Percentiles rank a stretch among this genome's conserved stretches.
Conservation (phyloP, 225 moss, liverwort and hornwort species). For the Physcomitrium patens region DNA sequence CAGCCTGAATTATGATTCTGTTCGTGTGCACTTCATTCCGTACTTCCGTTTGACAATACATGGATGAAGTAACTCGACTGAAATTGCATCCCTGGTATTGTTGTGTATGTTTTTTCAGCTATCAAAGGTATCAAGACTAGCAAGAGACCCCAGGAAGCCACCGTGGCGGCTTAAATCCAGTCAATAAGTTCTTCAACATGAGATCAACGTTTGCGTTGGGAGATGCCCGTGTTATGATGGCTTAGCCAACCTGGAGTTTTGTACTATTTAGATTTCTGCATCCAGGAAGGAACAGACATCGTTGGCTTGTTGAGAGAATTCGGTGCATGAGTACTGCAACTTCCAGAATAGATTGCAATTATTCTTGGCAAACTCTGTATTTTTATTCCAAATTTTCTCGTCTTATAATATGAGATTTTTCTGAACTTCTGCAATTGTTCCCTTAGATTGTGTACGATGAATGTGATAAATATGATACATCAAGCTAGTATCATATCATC, state of each 20-base stretch:
- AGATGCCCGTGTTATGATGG: conserved; percentile 25
- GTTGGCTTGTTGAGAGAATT: conserved; percentile 37
- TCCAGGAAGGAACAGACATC: conserved; percentile 33
- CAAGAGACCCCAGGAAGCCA: conserved; percentile 74
- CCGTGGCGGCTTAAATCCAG: conserved; percentile 69
- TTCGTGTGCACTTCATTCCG: too few relatives aligned
- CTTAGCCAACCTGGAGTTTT: conserved; percentile 33
- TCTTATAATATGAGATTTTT: conserved; percentile 23
- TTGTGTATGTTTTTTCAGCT: conserved; percentile 50
- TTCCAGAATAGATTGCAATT: conserved; percentile 32
- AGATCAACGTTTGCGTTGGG: conserved; percentile 25
- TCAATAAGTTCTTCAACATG: conserved; percentile 6
- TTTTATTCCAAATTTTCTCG: background rate
- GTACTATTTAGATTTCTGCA: conserved; percentile 45
- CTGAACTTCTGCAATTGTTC: conserved; percentile 4
- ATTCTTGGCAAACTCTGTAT: conserved; percentile 29
- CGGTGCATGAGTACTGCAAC: conserved; percentile 27
- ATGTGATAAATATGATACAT: too few relatives aligned
- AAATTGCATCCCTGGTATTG: background rate
- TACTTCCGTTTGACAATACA: too few relatives aligned
- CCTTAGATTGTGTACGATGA: too few relatives aligned
- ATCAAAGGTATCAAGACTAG: conserved; percentile 94
- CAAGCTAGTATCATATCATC: too few relatives aligned
- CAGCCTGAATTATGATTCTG: too few relatives aligned
- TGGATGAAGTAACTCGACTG: too few relatives aligned